Base-by-base conservation (phyloP, 768 basidiomycete species). In the Sporobolomyces phaffii region DNA sequence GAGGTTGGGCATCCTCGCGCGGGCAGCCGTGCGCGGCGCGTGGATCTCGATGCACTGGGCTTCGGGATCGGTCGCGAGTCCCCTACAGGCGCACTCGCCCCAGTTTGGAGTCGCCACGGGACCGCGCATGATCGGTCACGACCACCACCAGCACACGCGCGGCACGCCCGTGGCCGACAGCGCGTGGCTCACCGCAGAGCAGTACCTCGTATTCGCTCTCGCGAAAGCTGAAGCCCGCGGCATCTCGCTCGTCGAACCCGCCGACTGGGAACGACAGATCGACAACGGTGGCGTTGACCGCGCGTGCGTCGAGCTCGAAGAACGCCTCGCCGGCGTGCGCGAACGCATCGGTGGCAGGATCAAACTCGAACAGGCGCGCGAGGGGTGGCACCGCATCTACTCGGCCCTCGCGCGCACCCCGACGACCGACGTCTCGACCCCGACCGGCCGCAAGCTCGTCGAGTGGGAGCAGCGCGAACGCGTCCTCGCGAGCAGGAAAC, bases 381-480 rank as follows among this genome's bases (percentile, higher is more conserved):
- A 65, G 3, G 66, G 72, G 2, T 73, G 72, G 72, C 62, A 73
- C 26, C 29, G 69, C 20, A 61, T 73, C 48, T 68, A 64, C 52
- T 45, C 43, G 13, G 62, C 65, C 5, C 56, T 70, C 28, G 17
- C 33, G 10, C 44, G 50, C 15, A 36, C n/a, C 10, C 57, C 62
- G 44, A 57, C 53, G 43, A 53, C 45, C 28, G 64, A 45, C 7
- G 6, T 10, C 17, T 29, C 28, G 17, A 26, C 41, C 0, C 9
- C 2, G 17, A 0, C 14, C 2, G 38, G 33, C 18, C 3, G 3
- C 34, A 59, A 24, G n/a, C 17, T 43, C 24, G 34, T 47, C 36
- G 54, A 41, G 41, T 65, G 69, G 66, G 63, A 60, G 29, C 38
- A 49, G 61, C 28, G 69, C 45, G 67, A 72, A 36, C 44, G 43